Evolutionary conservation across 768 basidiomycete genomes (phyloP), one percentile per base, ranked within the genome.

Genomic region (Thelephora aurantiotincta): DNA sequence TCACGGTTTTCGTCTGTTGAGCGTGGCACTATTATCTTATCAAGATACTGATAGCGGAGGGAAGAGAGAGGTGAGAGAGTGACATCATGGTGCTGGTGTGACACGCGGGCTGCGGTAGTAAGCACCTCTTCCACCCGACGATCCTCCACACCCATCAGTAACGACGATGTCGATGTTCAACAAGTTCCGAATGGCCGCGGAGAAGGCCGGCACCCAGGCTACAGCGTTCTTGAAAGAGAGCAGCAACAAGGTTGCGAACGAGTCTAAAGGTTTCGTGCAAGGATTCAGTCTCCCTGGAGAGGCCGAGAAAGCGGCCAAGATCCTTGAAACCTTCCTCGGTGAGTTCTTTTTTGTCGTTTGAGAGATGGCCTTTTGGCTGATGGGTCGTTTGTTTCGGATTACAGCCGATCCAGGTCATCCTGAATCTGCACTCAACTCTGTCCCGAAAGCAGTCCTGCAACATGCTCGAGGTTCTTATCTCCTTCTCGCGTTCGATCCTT

Each of bases 251-350:
- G 73, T 88, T 6, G 82, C 83, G 12, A 78, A 72, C 45, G 85
- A 84, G 44, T 83, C 84, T 1, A 70, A 77, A 53, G 80, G 82
- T 44, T 81, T 91, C 48, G 82, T 82, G 0, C 87, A 90, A 51
- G 77, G 81, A 3, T 97, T 97, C 67, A 80, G 75, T 35, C 71
- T 97, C 19, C 91, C 91, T 16, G 90, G 88, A 50, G 93, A 98
- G 63, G 84, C 90, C 36, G 85, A 91, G 51, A 96, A 96, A 60
- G 89, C 92, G 0, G 90, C 92, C 13, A 87, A 82, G 64, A 97
- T 94, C 56, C 67, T 97, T 26, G 80, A 78, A 52, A 80, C 78
- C 53, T 97, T 97, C 71, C 70, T 94, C n/a, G 92, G 89, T 90
- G 59, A 47, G 26, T 30, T 9, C 26, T 30, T 4, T 30, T 30